Evolutionary conservation across 768 basidiomycete genomes (phyloP).

Genomic region (Gelatoporia subvermispora): DNA sequence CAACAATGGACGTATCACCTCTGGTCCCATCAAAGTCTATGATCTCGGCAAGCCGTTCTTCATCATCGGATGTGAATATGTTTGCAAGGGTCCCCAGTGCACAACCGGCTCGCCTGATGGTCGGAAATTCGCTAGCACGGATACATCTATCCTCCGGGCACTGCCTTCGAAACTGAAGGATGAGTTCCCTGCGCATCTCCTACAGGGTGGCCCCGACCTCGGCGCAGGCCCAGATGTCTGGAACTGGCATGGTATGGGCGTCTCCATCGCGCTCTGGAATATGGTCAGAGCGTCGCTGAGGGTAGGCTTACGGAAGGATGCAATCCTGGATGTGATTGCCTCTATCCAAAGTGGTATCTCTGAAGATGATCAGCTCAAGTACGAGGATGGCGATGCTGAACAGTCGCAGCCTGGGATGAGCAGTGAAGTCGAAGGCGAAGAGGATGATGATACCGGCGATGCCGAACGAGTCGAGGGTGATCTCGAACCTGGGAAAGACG

Average conservation of each 20-base stretch:
- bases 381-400: slow-evolving; percentile 23
- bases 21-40: slow-evolving; percentile 73
- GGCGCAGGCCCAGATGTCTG: slow-evolving; percentile 59
- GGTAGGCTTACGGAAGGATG: slow-evolving; percentile 56
- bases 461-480: slow-evolving; percentile 18
- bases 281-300: slow-evolving; percentile 58
- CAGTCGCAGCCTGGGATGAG: slow-evolving; percentile 29
- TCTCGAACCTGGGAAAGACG: slow-evolving; percentile 18
- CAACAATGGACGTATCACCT: slow-evolving; percentile 69
- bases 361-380: slow-evolving; percentile 20
- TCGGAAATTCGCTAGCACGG: slow-evolving; percentile 67
- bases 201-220: slow-evolving; percentile 50
- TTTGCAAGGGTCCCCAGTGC: slow-evolving; percentile 53
- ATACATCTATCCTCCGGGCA: slow-evolving; percentile 64
- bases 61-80: slow-evolving; percentile 80
- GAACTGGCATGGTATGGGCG: slow-evolving; percentile 76
- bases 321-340: slow-evolving; percentile 52
- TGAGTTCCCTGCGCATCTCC: slow-evolving; percentile 66
- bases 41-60: slow-evolving; percentile 79
- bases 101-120: slow-evolving; percentile 43
- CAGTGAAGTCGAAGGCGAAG: slow-evolving; percentile 28
- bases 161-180: slow-evolving; percentile 64
- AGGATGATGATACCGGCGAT: slow-evolving; percentile 25
- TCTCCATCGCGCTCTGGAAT: slow-evolving; percentile 69
- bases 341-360: slow-evolving; percentile 53